Base-by-base conservation (phyloP, 2,329 filamentous ascomycete species). In the Trichoderma hamatum region DNA sequence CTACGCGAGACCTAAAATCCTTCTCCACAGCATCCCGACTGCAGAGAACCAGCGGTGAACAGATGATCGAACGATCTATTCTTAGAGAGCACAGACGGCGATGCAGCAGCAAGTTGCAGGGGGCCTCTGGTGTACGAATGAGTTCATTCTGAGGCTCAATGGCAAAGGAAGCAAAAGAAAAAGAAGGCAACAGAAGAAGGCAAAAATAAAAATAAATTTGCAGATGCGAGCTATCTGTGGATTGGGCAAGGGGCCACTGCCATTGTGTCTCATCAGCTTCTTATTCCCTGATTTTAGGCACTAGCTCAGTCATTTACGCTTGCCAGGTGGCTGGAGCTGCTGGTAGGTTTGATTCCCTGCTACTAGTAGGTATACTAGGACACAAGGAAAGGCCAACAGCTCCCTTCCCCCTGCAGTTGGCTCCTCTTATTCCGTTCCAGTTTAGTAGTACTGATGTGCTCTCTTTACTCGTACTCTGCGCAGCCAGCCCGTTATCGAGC, bases 11-110 rank as follows among this genome's bases (percentile, higher is more conserved):
- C 58, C 65, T 49, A 64, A 59, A 63, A 34, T n/a, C 52, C 5
- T 46, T 70, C 56, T 56, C 52, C 68, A 70, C 69, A 72, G 62
- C 59, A 54, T 56, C 58, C 65, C 65, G 60, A 70, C 68, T 55
- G 67, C 55, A 65, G 26, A 61, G 43, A 69, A 69, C 61, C 59
- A 65, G 62, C 62, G 68, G 68, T 67, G 68, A 70, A 70, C 67
- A 59, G 32, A 60, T 55, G 61, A 60, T 65, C 65, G 63, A 66
- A 66, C 63, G 54, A 66, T 66, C 63, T 66, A 43, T 55, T 59
- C 39, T 66, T 46, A 34, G 28, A 16, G 36, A 34, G 28, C 52
- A 9, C 26, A 49, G 36, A 61, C 56, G 14, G 3, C 16, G 58
- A 13, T 49, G 43, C 43, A 16, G 13, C 16, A 52, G 19, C 10